Evolutionary conservation across 2,329 filamentous ascomycete genomes (phyloP).

Genomic region (Arachnopeziza araneosa): DNA sequence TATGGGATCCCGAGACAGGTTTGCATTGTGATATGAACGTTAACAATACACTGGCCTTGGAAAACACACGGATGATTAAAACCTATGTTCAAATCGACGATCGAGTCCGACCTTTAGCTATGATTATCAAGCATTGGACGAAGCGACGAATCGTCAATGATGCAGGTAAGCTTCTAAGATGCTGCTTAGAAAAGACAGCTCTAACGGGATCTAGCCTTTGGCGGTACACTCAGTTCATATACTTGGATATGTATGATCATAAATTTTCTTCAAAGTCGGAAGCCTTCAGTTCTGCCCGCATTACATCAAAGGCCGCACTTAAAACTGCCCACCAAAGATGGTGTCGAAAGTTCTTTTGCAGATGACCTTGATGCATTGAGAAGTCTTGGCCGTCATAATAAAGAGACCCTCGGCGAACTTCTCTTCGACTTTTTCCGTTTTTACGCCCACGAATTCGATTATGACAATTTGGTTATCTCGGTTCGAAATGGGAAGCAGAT

Average conservation of each 20-base stretch:
- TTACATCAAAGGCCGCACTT: conserved; percentile 70
- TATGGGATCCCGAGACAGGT: conserved; percentile 90
- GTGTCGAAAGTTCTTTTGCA: conserved; percentile 70
- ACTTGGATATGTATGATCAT: conserved; percentile 99
- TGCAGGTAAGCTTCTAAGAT: conserved; percentile 64
- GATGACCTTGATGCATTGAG: conserved; percentile 73
- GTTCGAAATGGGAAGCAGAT: conserved; percentile 75
- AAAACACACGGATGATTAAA: conserved; percentile 97
- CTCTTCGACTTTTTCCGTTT: conserved; percentile 94
- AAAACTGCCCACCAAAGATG: conserved; percentile 56
- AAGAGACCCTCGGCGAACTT: conserved; percentile 76
- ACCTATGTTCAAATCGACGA: conserved; percentile 93
- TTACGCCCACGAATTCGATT: conserved; percentile 91
- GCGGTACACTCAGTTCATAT: conserved; percentile 93
- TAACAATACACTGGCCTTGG: conserved; percentile 90
- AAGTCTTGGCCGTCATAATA: conserved; percentile 73
- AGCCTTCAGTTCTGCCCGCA: conserved; percentile 77
- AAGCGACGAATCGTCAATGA: conserved; percentile 90
- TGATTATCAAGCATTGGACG: conserved; percentile 98
- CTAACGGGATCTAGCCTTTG: conserved; percentile 57
- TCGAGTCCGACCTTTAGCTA: conserved; percentile 83
- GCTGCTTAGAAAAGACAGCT: background rate
- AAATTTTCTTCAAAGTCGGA: conserved; percentile 85
- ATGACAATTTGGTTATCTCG: conserved; percentile 77
- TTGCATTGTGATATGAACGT: conserved; percentile 97